A percentile compares a stretch with the other conserved stretches of the same genome.
Conservation (phyloP, 179 eudicot genomes). For the Drosera spatulata region DNA sequence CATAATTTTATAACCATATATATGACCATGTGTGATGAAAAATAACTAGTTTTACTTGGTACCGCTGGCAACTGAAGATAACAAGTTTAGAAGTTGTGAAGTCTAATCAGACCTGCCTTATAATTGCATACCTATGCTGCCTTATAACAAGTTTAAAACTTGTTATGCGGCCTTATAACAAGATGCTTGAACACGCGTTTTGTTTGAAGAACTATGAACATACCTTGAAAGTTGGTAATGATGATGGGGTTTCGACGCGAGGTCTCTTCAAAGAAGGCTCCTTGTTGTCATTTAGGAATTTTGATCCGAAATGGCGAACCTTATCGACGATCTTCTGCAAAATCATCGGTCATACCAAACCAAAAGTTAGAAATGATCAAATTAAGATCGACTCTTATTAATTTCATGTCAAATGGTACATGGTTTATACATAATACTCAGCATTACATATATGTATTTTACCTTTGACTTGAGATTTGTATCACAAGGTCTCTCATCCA, state of each 20-base stretch:
- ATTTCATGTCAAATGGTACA: background rate
- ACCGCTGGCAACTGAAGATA: no score
- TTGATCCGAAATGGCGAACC: conserved; percentile 9
- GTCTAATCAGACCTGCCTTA: no score
- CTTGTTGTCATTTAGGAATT: conserved; percentile 6
- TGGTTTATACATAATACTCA: no score
- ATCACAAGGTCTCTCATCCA: background rate
- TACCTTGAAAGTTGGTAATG: conserved; percentile 91
- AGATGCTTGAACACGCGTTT: no score
- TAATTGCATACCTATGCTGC: no score
- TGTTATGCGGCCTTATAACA: no score
- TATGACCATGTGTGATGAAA: no score
- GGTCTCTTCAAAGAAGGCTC: conserved; percentile 52
- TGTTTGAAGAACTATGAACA: background rate
- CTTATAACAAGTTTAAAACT: no score
- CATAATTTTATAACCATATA: no score
- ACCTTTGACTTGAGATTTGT: conserved; percentile 3
- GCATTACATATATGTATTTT: background rate
- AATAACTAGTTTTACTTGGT: no score
- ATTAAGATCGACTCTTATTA: conserved; percentile 1
- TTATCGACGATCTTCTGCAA: conserved; percentile 16
- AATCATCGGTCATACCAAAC: background rate
- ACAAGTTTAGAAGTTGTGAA: no score
- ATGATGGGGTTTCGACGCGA: conserved; percentile 72
- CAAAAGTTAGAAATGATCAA: background rate